Evolutionary conservation across 176 grass and related monocot species (phyloP).

Genomic region (Puya raimondii): DNA sequence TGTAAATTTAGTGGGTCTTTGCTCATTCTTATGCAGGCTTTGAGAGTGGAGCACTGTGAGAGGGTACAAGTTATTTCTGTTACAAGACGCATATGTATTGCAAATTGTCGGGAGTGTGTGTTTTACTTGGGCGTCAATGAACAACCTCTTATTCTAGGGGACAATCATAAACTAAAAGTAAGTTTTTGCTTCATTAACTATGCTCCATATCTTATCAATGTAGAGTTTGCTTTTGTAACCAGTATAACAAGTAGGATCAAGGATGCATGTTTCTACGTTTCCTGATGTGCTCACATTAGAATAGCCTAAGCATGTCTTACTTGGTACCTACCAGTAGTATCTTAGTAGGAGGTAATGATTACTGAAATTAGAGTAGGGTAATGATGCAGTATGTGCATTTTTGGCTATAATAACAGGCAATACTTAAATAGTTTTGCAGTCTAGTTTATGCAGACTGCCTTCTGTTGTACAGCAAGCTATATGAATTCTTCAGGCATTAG

Average conservation of each 20-base stretch:
- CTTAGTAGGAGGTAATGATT: neutral
- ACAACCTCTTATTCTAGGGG: conserved; percentile 24
- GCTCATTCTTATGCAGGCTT: conserved; percentile 10
- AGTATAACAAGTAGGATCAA: neutral
- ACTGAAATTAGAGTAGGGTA: neutral
- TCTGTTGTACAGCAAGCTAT: too few relatives aligned
- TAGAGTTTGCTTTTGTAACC: neutral
- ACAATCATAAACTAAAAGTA: conserved; percentile 29
- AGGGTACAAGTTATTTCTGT: conserved; percentile 26
- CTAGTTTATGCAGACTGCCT: too few relatives aligned
- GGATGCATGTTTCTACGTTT: neutral
- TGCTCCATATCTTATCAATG: neutral
- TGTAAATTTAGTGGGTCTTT: too few relatives aligned
- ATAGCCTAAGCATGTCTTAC: neutral
- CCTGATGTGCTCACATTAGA: neutral
- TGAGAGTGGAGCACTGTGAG: conserved; percentile 31
- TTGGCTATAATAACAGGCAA: too few relatives aligned
- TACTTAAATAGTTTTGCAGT: too few relatives aligned
- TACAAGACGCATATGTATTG: conserved; percentile 23
- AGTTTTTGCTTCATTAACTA: neutral
- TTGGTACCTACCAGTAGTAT: neutral
- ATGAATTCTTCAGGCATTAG: too few relatives aligned
- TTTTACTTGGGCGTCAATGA: conserved; percentile 26
- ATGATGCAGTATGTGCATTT: neutral
- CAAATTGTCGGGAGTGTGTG: conserved; percentile 26